phyloP scores from a whole-genome alignment of 352 stramenopile genomes.

The Thraustochytrium sp. region DNA sequence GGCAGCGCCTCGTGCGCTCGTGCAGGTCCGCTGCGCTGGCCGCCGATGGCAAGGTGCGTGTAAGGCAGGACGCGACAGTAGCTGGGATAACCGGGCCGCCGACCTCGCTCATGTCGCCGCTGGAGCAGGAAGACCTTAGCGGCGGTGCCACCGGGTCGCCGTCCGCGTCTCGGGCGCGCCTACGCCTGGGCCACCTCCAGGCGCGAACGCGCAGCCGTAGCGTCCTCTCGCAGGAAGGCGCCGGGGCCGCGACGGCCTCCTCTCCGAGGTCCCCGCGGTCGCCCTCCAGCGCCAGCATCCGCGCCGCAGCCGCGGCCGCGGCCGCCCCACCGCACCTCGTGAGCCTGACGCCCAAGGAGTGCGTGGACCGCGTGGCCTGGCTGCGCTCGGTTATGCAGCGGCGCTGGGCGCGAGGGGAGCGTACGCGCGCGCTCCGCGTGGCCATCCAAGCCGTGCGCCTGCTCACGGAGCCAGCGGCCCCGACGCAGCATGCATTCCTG shows the following conservation, averaged over 20 bases:
- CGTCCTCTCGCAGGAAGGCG: no score
- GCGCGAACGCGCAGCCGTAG: no score
- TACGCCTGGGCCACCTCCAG: no score
- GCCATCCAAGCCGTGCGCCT: conserved; percentile 82
- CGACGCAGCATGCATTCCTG: conserved; percentile 74
- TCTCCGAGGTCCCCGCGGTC: neutral
- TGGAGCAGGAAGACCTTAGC: no score
- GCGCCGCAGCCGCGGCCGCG: conserved; percentile 18
- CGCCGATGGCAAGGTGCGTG: no score
- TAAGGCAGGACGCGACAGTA: no score
- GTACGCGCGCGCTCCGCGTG: conserved; percentile 75
- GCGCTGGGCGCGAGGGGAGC: conserved; percentile 73
- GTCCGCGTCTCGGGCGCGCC: no score
- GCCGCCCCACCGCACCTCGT: neutral
- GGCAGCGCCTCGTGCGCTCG: no score
- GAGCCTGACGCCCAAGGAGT: conserved; percentile 69
- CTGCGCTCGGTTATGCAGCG: conserved; percentile 58
- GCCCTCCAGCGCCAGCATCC: neutral
- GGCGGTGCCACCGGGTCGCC: no score
- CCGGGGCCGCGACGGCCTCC: neutral
- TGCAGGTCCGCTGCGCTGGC: no score
- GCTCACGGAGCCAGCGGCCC: conserved; percentile 67
- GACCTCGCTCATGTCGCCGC: no score
- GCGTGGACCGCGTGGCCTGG: conserved; percentile 64
- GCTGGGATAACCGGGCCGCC: no score